Evolutionary conservation across 805 yeast species (phyloP).

Genomic region (Vanderwaltozyma tropicalis): DNA sequence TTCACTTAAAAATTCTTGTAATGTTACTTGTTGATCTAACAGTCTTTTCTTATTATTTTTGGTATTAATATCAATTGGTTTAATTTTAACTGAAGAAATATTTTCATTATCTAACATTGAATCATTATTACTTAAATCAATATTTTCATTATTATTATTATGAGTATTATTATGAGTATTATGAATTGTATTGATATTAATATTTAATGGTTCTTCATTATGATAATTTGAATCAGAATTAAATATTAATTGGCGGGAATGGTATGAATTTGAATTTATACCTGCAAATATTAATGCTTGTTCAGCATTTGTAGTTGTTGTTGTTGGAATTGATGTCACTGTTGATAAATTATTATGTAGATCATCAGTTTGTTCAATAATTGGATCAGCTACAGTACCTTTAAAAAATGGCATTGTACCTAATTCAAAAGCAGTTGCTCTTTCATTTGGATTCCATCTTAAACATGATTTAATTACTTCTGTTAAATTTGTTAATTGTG

Average conservation of each 20-base stretch:
- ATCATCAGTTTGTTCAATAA: background rate
- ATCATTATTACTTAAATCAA: background rate
- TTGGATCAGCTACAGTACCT: conserved; percentile 28
- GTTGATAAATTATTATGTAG: background rate
- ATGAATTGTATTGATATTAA: background rate
- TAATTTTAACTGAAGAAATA: background rate
- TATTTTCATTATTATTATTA: background rate
- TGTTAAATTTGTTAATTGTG: conserved; percentile 31
- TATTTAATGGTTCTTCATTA: background rate
- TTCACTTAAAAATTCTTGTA: conserved; percentile 5
- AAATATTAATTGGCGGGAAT: conserved; percentile 9
- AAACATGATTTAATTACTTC: conserved; percentile 39
- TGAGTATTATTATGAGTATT: background rate
- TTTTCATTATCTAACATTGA: background rate
- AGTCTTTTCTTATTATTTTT: background rate
- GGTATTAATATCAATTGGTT: background rate
- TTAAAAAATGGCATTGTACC: conserved; percentile 46
- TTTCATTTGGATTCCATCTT: conserved; percentile 67
- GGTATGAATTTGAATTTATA: conserved; percentile 6
- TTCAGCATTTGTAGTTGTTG: conserved; percentile 10
- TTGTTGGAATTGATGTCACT: background rate
- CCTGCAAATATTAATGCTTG: conserved; percentile 22
- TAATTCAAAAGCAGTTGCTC: conserved; percentile 43
- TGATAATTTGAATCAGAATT: conserved; percentile 1
- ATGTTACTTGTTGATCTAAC: background rate